Evolutionary conservation across 495 filamentous ascomycete species (phyloP).

Genomic region (Neurospora africana): DNA sequence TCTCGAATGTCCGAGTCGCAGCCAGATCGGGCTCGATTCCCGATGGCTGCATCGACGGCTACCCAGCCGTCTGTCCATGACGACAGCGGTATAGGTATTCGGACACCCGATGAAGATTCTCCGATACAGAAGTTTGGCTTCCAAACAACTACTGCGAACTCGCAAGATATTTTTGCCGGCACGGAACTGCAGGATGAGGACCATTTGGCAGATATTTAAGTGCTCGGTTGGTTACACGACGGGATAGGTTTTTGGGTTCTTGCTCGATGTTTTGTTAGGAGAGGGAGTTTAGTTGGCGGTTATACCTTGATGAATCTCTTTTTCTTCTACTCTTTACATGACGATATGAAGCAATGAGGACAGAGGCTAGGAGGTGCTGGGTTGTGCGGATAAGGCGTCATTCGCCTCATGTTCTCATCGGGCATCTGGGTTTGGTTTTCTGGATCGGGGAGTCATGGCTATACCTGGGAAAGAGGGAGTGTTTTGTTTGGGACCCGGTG

Average conservation of each 20-base stretch:
- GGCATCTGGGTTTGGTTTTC: neutral
- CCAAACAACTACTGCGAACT: slow-evolving; percentile 7
- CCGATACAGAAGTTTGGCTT: slow-evolving; percentile 43
- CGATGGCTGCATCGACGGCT: slow-evolving; percentile 20
- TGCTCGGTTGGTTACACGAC: neutral
- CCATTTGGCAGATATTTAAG: slow-evolving; percentile 8
- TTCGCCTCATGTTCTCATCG: neutral
- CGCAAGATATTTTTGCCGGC: slow-evolving; percentile 21
- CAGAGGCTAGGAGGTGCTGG: neutral
- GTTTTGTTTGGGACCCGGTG: neutral
- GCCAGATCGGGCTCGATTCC: slow-evolving; percentile 34
- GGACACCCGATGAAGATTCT: slow-evolving; percentile 50
- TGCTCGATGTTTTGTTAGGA: neutral
- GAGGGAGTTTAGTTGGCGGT: neutral
- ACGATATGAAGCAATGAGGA: neutral
- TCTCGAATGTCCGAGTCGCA: slow-evolving; percentile 26
- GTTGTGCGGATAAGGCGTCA: neutral
- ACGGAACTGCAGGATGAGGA: slow-evolving; percentile 15
- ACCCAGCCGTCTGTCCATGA: slow-evolving; percentile 39
- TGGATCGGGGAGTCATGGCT: neutral
- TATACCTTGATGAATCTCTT: neutral
- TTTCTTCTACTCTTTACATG: slow-evolving; percentile 1
- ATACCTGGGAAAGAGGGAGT: neutral
- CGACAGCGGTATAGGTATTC: slow-evolving; percentile 62
- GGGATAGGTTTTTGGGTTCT: neutral